Conservation (phyloP, 2,329 filamentous ascomycete species). For the Anthostomella pinea region DNA sequence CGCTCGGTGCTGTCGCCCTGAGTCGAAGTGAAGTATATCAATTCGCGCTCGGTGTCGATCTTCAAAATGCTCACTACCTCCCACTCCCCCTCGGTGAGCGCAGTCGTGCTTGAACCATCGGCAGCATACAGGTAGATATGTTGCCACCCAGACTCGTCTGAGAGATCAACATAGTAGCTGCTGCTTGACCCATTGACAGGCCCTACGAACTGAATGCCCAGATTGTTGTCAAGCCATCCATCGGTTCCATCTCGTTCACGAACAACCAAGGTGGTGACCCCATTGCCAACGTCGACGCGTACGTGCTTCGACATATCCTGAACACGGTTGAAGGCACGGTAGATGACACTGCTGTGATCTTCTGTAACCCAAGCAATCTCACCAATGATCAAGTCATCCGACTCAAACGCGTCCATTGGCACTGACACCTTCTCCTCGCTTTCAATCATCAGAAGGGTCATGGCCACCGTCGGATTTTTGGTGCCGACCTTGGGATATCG, state of each 20-base stretch:
- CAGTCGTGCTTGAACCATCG: constrained; percentile 49
- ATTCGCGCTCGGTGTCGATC: constrained; percentile 52
- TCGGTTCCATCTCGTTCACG: constrained; percentile 57
- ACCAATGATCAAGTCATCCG: constrained; percentile 62
- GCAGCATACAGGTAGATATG: constrained; percentile 65
- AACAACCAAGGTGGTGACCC: constrained; percentile 43
- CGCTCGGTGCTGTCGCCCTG: constrained; percentile 64
- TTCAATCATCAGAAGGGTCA: constrained; percentile 56
- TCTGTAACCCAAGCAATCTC: constrained; percentile 67
- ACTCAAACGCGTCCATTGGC: constrained; percentile 54
- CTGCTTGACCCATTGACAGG: constrained; percentile 35
- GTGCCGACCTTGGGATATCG: constrained; percentile 68
- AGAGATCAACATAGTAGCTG: constrained; percentile 63
- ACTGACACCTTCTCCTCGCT: constrained; percentile 44
- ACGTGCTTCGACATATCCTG: constrained; percentile 64
- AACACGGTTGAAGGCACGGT: constrained; percentile 66
- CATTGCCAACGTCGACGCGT: constrained; percentile 50
- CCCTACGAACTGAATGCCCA: constrained; percentile 55
- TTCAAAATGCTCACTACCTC: constrained; percentile 60
- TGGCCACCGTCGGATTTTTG: constrained; percentile 60
- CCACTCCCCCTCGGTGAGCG: constrained; percentile 64
- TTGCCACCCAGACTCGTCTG: constrained; percentile 62
- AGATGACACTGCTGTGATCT: constrained; percentile 57
- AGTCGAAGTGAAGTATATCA: constrained; percentile 65
- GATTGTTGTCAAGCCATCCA: constrained; percentile 61